These are phyloP conservation scores for Paramecium primaurelia DNA, from an alignment of 73 alveolate species.

Conservation along the genomic window DNA sequence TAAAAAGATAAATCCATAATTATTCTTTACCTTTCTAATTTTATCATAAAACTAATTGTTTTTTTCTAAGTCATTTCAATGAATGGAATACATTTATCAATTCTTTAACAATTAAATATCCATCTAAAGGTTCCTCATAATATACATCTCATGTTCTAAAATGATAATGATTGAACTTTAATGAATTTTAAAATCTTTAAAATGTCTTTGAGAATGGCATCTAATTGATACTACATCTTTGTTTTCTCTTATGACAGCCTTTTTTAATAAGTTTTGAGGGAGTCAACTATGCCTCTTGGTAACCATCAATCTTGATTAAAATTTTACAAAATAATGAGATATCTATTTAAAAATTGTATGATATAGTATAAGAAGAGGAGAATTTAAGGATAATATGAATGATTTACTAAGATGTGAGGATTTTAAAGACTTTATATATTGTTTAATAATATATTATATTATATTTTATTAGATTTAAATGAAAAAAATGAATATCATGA, in stretches of 20 bases:
- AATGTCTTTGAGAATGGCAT: conserved; percentile 65
- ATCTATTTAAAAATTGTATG: background rate
- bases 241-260: conserved; percentile 76
- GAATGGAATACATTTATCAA: conserved; percentile 29
- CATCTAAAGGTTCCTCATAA: conserved; percentile 73
- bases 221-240: conserved; percentile 73
- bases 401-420: background rate
- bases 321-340: conserved; percentile 3
- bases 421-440: background rate
- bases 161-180: background rate
- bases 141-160: conserved; percentile 66
- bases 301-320: conserved; percentile 35
- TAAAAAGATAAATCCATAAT: background rate
- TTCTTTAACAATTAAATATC: conserved; percentile 64
- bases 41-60: too few species aligned
- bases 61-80: background rate
- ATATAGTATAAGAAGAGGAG: background rate
- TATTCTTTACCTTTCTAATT: background rate
- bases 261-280: background rate
- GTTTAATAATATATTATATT: background rate
- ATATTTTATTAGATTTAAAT: background rate
- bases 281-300: conserved; percentile 48
- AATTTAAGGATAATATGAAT: too few species aligned
- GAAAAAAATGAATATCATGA: background rate
- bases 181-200: conserved; percentile 62